Evolutionary conservation across 2,329 filamentous ascomycete genomes (phyloP).

Genomic region (Scolecobasidium constrictum): DNA sequence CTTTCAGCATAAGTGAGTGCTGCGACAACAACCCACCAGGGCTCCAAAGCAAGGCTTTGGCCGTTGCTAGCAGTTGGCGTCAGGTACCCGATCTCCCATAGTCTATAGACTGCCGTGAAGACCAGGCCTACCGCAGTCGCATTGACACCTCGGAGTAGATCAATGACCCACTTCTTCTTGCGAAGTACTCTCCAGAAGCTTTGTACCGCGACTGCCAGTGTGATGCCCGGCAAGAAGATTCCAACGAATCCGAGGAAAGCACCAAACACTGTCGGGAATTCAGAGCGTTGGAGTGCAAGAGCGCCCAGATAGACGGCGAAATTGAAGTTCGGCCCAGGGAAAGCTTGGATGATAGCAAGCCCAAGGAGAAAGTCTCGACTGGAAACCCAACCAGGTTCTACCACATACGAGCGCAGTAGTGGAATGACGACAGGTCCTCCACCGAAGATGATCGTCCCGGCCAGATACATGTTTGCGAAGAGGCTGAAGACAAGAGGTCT

Average conservation of each 20-base stretch:
- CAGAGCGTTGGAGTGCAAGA: slow-evolving; percentile 21
- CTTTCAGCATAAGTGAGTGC: slow-evolving; percentile 29
- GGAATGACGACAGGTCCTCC: slow-evolving; percentile 36
- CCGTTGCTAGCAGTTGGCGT: slow-evolving; percentile 24
- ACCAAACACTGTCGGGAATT: slow-evolving; percentile 20
- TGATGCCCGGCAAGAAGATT: slow-evolving; percentile 30
- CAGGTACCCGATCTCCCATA: slow-evolving; percentile 34
- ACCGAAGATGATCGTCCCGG: slow-evolving; percentile 48
- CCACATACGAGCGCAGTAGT: slow-evolving; percentile 37
- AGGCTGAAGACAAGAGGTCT: slow-evolving; percentile 44
- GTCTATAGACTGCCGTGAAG: slow-evolving; percentile 32
- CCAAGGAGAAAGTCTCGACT: slow-evolving; percentile 62
- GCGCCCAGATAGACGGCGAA: slow-evolving; percentile 34
- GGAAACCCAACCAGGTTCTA: slow-evolving; percentile 58
- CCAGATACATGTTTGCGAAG: slow-evolving; percentile 64
- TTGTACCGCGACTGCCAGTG: slow-evolving; percentile 25
- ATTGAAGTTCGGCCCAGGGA: slow-evolving; percentile 54
- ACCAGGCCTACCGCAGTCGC: slow-evolving; percentile 32
- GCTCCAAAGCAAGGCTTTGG: slow-evolving; percentile 26
- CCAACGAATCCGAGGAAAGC: slow-evolving; percentile 27
- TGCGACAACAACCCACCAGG: slow-evolving; percentile 35
- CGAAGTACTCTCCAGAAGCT: slow-evolving; percentile 27
- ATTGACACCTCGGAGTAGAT: slow-evolving; percentile 28
- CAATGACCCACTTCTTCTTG: slow-evolving; percentile 22
- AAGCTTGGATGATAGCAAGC: slow-evolving; percentile 59